phyloP scores from a whole-genome alignment of 2,329 filamentous ascomycete species.

The Fusarium verrucosum region DNA sequence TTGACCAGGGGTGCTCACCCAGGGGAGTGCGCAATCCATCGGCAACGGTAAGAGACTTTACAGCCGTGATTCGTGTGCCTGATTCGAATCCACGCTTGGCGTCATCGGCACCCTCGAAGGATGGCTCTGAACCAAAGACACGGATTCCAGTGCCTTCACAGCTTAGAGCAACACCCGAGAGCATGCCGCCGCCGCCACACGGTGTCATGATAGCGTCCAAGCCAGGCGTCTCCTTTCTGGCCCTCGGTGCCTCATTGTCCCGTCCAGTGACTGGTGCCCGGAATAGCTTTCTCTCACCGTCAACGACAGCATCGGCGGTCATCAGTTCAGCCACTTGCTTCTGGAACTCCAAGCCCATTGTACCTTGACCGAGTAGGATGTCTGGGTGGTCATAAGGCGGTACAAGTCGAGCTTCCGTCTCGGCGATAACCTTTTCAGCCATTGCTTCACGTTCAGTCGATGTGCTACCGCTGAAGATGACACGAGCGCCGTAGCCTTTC shows the following conservation, averaged over 20 bases:
- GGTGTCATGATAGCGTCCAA: conserved; percentile 82
- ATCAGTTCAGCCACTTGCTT: conserved; percentile 72
- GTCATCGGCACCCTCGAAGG: conserved; percentile 85
- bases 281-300: conserved; percentile 24
- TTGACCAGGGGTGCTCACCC: conserved; percentile 76
- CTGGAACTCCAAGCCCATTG: conserved; percentile 82
- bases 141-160: conserved; percentile 74
- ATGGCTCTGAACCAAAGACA: conserved; percentile 90
- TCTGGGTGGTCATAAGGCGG: conserved; percentile 94
- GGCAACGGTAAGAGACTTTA: conserved; percentile 83
- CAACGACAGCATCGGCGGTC: conserved; percentile 38
- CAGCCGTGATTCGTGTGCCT: conserved; percentile 70
- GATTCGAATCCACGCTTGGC: conserved; percentile 73
- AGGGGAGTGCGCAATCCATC: conserved; percentile 89
- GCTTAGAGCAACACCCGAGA: conserved; percentile 82
- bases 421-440: conserved; percentile 71
- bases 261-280: conserved; percentile 33
- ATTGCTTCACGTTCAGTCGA: conserved; percentile 82
- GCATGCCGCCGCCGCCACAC: conserved; percentile 87
- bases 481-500: conserved; percentile 75
- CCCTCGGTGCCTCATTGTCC: conserved; percentile 25
- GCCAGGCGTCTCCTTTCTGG: conserved; percentile 41
- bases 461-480: conserved; percentile 86
- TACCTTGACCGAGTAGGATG: conserved; percentile 94
- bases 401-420: conserved; percentile 81